Base-by-base conservation (phyloP, 2,329 filamentous ascomycete genomes). In the Penicillium sp. region DNA sequence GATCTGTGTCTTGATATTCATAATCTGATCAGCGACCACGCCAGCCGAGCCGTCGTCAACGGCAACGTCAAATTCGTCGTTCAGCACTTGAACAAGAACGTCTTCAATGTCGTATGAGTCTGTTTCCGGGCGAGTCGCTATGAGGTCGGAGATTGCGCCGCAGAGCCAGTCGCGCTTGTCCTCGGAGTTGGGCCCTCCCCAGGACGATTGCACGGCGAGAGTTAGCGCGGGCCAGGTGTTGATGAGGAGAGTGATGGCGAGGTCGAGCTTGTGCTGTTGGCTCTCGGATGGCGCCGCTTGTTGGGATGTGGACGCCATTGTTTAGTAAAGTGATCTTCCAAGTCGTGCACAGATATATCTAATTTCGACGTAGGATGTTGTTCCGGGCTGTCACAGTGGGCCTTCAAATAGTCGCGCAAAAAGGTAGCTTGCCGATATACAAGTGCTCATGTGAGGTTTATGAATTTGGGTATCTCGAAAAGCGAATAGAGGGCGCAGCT, bases 141-240 rank as follows among this genome's bases (percentile, higher is more conserved):
- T 88, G 61, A 96, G 84, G 24, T 96, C 90, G 58, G 87, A 88
- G 53, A 97, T 81, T 45, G 89, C 89, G 61, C 91, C 92, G 52
- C 90, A 93, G 67, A 99, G 90, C 93, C 92, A 97, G 80, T 96
- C 93, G 67, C 93, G 89, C 79, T 97, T 97, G 74, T 95, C 91
- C 59, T 81, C 73, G 21, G 86, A 88, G 68, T 91, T 86, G 42
- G 90, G 85, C 2, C 93, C 94, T 66, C 93, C 94, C 88, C 92
- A 96, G 75, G 85, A 81, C 72, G 90, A 91, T 70, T 89, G 83
- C 46, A 97, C 90, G 47, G 94, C 91, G 68, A 96, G 85, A 49
- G 88, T 88, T 54, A 99, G 86, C 30, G 90, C 88, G 7, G 89
- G 86, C 94, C 94, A 99, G 68, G 89, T 83, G 77, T 92, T 86